Evolutionary conservation across 1,284 basidiomycete species (phyloP), one percentile per base, ranked within the genome.

Genomic region (Pulchroboletus neoregius): DNA sequence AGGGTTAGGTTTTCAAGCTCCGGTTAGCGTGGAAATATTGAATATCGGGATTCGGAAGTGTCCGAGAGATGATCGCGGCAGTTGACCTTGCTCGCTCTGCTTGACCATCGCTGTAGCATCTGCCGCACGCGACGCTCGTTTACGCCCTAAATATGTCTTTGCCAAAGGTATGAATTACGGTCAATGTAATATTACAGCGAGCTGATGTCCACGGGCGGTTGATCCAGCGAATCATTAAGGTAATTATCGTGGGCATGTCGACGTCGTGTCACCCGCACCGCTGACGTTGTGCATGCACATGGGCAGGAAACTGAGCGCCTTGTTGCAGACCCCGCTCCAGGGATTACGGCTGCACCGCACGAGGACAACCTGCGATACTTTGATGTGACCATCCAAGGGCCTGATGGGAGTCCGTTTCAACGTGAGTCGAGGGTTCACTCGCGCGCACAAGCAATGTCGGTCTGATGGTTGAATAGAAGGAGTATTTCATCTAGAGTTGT

Each of bases 321-420:
- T 27, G 84, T 95, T 44, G 85, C 91, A 36, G 95, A 99, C 71
- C 93, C 95, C 30, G 93, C 94, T 4, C 95, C 95, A 22, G 95
- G 95, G 41, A 99, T 99, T 57, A 82, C 88, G 22, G 96, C 95
- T 15, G 72, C 78, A 9, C 94, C 95, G 6, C 95, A 99, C 62
- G 94, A 99, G 12, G 95, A 99, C 66, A 99, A 99, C 71, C 73
- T 99, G 50, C 80, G 95, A 44, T 98, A 99, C 75, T 99, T 99
- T 73, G 94, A 99, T 73, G 95, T 99, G 36, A 88, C 91, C 42
- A 95, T 99, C 59, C 79, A 91, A 56, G 95, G 95, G 24, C 95
- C 95, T 2, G 87, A 87, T 54, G 91, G 90, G 31, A 94, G 91
- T 61, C 94, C 96, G 1, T 99, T 98, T 67, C 84, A 93, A 69